These are phyloP conservation scores for Ilyonectria robusta DNA, from an alignment of 2,329 filamentous ascomycete species.

Conservation along the genomic window DNA sequence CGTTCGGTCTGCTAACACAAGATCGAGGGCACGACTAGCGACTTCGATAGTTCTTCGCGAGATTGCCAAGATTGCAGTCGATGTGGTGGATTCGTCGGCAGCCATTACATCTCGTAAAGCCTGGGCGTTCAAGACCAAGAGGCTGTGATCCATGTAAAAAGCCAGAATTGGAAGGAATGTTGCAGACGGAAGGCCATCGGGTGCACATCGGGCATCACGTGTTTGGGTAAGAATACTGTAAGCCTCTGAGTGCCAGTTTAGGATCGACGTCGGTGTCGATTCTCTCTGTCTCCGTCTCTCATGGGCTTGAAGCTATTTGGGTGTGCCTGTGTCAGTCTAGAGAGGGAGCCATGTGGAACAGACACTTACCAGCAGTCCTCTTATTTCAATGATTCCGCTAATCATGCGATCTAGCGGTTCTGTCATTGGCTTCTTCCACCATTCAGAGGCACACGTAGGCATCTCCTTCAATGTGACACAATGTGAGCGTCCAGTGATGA, in stretches of 20 bases:
- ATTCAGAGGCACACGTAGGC: conserved; percentile 16
- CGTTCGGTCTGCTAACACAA: conserved; percentile 33
- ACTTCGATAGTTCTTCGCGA: conserved; percentile 7
- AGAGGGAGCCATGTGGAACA: no score
- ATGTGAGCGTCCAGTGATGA: conserved; percentile 26
- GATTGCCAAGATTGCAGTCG: neutral
- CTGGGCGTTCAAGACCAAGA: conserved; percentile 46
- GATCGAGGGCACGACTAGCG: conserved; percentile 5
- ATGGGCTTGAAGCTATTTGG: neutral
- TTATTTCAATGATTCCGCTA: conserved; percentile 42
- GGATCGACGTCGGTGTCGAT: conserved; percentile 34
- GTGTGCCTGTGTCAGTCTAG: conserved; percentile 8
- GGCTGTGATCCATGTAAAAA: conserved; percentile 46
- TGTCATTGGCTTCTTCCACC: conserved; percentile 39
- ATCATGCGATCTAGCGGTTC: conserved; percentile 41
- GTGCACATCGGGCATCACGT: neutral
- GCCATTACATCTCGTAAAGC: conserved; percentile 41
- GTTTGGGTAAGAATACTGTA: conserved; percentile 23
- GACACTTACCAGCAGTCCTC: conserved; percentile 38
- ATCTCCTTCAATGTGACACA: conserved; percentile 35
- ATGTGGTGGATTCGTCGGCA: neutral
- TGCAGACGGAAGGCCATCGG: neutral
- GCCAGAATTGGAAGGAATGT: conserved; percentile 35
- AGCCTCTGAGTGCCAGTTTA: conserved; percentile 38
- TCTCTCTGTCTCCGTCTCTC: conserved; percentile 27